These are phyloP conservation scores for Thymus mandschuricus DNA, from an alignment of 257 asterid species.

Conservation along the genomic window DNA sequence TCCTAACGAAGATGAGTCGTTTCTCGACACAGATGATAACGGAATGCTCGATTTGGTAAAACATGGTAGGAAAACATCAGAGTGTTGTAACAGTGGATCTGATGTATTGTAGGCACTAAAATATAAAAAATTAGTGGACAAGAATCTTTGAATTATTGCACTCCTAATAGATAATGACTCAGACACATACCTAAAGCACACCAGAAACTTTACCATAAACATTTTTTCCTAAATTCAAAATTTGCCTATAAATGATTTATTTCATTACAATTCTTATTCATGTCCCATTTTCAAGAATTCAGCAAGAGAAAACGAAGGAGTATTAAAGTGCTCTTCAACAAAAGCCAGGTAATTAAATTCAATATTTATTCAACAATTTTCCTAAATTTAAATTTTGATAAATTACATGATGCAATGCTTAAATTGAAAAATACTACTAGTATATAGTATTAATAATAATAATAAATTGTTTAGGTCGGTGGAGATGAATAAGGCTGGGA, in stretches of 20 bases:
- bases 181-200: conserved; percentile 12
- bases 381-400: too few species aligned
- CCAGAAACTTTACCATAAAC: neutral
- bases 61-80: conserved; percentile 15
- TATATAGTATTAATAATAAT: too few species aligned
- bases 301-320: neutral
- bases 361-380: too few species aligned
- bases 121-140: conserved; percentile 19
- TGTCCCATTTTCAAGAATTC: neutral
- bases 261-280: neutral
- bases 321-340: neutral
- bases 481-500: conserved; percentile 24
- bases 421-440: too few species aligned
- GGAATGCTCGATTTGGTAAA: neutral
- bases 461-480: neutral
- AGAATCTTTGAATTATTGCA: conserved; percentile 16
- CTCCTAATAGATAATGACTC: conserved; percentile 28
- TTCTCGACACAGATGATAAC: neutral
- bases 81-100: neutral
- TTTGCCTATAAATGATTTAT: conserved; percentile 17
- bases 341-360: neutral
- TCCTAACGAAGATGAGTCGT: too few species aligned
- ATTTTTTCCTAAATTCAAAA: conserved; percentile 1
- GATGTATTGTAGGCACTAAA: conserved; percentile 2
- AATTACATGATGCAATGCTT: too few species aligned